Evolutionary conservation across 1,139 yeast genomes (phyloP).

Genomic region (Lodderomyces oxycetoniae): DNA sequence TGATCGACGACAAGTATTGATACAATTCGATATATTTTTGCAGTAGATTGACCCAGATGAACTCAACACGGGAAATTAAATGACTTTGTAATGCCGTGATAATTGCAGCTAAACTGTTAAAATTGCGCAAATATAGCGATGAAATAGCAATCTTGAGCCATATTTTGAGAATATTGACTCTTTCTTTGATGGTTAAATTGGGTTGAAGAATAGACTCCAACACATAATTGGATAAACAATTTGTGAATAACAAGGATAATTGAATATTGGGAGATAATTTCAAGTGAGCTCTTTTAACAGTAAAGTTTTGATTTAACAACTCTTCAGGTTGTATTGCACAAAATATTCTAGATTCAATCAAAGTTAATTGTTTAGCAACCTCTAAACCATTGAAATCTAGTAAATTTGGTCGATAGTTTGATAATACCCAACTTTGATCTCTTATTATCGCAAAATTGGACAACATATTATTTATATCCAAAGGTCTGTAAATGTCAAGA

Average conservation of each 20-base stretch:
- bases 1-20: constrained; percentile 62
- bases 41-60: constrained; percentile 63
- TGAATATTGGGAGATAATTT: constrained; percentile 71
- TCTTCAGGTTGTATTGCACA: constrained; percentile 67
- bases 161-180: constrained; percentile 60
- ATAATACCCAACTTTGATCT: constrained; percentile 45
- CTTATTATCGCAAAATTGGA: constrained; percentile 38
- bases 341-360: constrained; percentile 72
- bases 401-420: constrained; percentile 48
- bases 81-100: constrained; percentile 82
- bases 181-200: constrained; percentile 41
- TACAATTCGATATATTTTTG: constrained; percentile 63
- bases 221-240: constrained; percentile 76
- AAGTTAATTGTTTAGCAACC: constrained; percentile 78
- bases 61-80: constrained; percentile 62
- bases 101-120: constrained; percentile 85
- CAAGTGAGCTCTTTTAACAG: constrained; percentile 57
- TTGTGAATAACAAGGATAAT: constrained; percentile 67
- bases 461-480: constrained; percentile 25
- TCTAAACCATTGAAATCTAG: constrained; percentile 75
- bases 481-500: constrained; percentile 26
- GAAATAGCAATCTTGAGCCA: constrained; percentile 86
- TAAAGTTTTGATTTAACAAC: constrained; percentile 66
- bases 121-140: constrained; percentile 75
- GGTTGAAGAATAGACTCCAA: constrained; percentile 70